Evolutionary conservation across 179 eudicot species (phyloP).

Genomic region (Actinidia chinensis): DNA sequence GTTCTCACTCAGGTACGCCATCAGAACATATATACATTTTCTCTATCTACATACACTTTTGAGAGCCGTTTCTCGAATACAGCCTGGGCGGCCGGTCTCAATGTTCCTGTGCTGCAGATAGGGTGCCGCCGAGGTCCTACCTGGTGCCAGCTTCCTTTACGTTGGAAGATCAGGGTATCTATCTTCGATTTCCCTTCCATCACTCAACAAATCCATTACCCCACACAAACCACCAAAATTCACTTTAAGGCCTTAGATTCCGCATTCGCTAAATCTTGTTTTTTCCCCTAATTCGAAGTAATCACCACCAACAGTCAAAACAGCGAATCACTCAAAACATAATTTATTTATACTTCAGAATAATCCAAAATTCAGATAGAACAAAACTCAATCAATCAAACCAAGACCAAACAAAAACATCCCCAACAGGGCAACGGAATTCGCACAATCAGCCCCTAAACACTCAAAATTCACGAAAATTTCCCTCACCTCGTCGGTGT

Average conservation of each 20-base stretch:
- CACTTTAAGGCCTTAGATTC: background rate
- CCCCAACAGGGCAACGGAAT: background rate
- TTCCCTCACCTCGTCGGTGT: constrained; percentile 47
- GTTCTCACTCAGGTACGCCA: too few species aligned
- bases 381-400: background rate
- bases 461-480: background rate
- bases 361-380: background rate
- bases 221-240: background rate
- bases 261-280: background rate
- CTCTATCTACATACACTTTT: too few species aligned
- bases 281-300: background rate
- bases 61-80: too few species aligned
- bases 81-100: too few species aligned
- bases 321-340: background rate
- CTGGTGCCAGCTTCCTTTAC: too few species aligned
- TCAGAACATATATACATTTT: too few species aligned
- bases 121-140: too few species aligned
- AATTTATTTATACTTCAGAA: background rate
- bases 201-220: too few species aligned
- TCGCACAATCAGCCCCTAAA: background rate
- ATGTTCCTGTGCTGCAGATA: too few species aligned
- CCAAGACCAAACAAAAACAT: too few species aligned
- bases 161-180: too few species aligned
- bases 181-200: too few species aligned
- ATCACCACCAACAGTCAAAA: background rate